Evolutionary conservation across 805 yeast genomes (phyloP).

Genomic region (Candida andamanensis): DNA sequence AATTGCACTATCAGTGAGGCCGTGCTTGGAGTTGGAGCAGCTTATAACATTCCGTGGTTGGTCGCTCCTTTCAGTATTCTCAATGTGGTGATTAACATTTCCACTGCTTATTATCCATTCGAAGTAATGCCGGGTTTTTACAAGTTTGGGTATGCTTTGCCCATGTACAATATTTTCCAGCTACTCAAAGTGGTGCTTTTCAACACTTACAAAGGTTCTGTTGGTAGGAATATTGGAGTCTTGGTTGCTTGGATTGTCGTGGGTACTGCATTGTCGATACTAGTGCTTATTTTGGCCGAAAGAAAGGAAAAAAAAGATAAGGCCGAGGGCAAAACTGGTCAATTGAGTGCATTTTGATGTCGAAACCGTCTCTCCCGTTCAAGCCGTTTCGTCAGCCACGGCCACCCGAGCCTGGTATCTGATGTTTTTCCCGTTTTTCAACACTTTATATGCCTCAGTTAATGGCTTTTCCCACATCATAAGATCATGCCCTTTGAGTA

Average conservation of each 20-base stretch:
- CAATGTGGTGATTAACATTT: conserved; percentile 23
- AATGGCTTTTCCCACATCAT: conserved; percentile 20
- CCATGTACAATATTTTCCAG: conserved; percentile 29
- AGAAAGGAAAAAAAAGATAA: conserved; percentile 4
- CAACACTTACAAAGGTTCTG: conserved; percentile 27
- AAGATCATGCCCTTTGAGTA: conserved; percentile 13
- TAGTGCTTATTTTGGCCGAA: conserved; percentile 4
- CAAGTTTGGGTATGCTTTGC: conserved; percentile 33
- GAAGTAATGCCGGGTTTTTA: conserved; percentile 26
- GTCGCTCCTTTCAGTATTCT: conserved; percentile 28
- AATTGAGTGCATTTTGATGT: no score
- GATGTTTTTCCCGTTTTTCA: conserved; percentile 20
- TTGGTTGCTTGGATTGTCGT: conserved; percentile 25
- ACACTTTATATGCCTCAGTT: conserved; percentile 12
- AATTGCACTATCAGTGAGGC: conserved; percentile 25
- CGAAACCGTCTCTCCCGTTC: no score
- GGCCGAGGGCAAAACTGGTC: conserved; percentile 1
- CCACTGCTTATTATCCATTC: conserved; percentile 31
- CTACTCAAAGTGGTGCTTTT: conserved; percentile 29
- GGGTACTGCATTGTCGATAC: conserved; percentile 10
- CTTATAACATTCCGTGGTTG: conserved; percentile 15
- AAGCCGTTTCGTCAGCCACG: conserved; percentile 15
- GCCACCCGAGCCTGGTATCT: conserved; percentile 18
- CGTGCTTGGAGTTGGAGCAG: conserved; percentile 16
- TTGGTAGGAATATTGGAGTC: conserved; percentile 27